Evolutionary conservation across 768 basidiomycete genomes (phyloP), one percentile per base, ranked within the genome.

Genomic region (Agaricus subrufescens): DNA sequence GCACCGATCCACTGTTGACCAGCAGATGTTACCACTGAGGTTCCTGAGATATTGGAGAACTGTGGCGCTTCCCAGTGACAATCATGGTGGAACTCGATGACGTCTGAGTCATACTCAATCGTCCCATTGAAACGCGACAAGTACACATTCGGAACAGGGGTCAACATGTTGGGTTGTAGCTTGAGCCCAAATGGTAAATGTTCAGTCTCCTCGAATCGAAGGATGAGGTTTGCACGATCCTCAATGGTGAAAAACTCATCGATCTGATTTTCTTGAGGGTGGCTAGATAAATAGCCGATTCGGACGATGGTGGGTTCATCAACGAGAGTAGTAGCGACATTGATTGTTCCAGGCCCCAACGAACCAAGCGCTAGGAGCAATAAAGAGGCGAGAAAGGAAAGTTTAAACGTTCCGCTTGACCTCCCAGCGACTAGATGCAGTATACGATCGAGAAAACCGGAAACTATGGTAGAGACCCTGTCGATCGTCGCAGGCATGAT

Each of bases 391-490:
- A 56, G 39, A 31, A 56, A 56, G 2, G 54, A 46, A 11, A 56
- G 54, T 26, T 50, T 56, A 25, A 56, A 56, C 15, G 54, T 56
- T 2, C 54, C 54, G 25, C 54, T 56, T n/a, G 54, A 31, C 11
- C 40, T 46, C 27, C 50, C 50, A 15, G 46, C 27, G 27, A 56
- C 30, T 29, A 56, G 29, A 38, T 56, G 29, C 29, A 50, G 12
- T 39, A 49, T 56, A 42, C 54, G 48, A 34, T 56, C 54, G n/a
- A 56, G 42, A 27, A 56, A 49, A 14, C 54, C 54, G 6, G 54
- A 56, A 14, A 48, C 50, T 23, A 56, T 48, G 26, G 54, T 56
- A 15, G 54, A 56, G 25, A 56, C 54, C 37, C 47, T 50, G 39
- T 56, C 54, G 3, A 48, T 49, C 11, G 45, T 56, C n/a, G 47